These are phyloP conservation scores for Salix viminalis DNA, from an alignment of 345 rosid genomes.

Conservation along the genomic window DNA sequence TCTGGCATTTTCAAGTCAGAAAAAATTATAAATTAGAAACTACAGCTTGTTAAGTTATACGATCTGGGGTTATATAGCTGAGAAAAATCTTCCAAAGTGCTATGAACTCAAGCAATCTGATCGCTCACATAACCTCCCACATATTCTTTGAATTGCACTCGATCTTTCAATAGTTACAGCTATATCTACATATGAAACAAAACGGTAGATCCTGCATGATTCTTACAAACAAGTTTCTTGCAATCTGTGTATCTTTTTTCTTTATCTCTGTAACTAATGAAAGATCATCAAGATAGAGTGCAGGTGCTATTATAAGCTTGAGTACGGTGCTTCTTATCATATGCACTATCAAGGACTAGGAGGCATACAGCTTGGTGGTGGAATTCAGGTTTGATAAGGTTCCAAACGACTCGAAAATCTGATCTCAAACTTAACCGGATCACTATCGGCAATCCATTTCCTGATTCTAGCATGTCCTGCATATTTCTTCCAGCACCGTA, in stretches of 20 bases:
- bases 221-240: neutral
- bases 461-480: constrained; percentile 69
- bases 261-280: neutral
- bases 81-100: neutral
- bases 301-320: constrained; percentile 42
- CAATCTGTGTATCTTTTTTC: neutral
- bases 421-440: constrained; percentile 41
- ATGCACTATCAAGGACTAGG: constrained; percentile 28
- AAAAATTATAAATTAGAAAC: neutral
- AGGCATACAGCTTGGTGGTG: constrained; percentile 53
- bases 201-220: too few species aligned
- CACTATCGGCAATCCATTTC: constrained; percentile 56
- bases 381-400: constrained; percentile 49
- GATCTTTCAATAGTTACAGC: neutral
- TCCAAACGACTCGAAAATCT: constrained; percentile 50
- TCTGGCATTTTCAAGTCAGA: neutral
- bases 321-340: constrained; percentile 35
- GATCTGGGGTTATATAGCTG: neutral
- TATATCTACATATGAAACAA: neutral
- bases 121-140: neutral
- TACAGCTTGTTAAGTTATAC: too few species aligned
- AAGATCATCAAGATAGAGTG: neutral
- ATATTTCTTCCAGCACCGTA: constrained; percentile 83
- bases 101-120: neutral
- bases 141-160: neutral